These are phyloP conservation scores for Raddia distichophylla DNA, from an alignment of 176 grass and related monocot species.

Conservation along the genomic window DNA sequence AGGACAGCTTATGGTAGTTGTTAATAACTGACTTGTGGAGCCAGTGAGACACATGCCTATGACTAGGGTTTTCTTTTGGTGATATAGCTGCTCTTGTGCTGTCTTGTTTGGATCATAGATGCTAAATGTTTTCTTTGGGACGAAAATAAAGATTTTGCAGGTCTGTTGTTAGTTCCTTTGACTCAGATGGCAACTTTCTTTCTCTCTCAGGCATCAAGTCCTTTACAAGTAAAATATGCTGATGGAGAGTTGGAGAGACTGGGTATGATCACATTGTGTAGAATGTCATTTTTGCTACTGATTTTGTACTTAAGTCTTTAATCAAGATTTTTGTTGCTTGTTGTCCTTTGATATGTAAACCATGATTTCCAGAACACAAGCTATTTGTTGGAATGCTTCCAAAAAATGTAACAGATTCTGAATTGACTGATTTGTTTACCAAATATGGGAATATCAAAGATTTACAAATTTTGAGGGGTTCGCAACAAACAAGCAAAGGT, in stretches of 20 bases:
- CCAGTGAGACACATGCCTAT: background rate
- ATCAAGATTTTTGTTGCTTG: background rate
- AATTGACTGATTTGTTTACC: constrained; percentile 78
- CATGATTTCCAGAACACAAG: constrained; percentile 77
- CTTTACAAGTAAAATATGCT: constrained; percentile 99
- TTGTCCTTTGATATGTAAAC: constrained; percentile 10
- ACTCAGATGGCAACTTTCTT: constrained; percentile 17
- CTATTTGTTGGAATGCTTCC: constrained; percentile 99
- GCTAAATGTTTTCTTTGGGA: background rate
- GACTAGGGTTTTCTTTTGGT: background rate
- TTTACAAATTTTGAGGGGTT: constrained; percentile 94
- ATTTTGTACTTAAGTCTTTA: background rate
- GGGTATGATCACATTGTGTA: constrained; percentile 51
- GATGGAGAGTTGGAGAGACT: constrained; percentile 99
- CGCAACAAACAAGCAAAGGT: constrained; percentile 98
- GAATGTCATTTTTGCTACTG: constrained; percentile 27
- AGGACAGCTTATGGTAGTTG: constrained; percentile 19
- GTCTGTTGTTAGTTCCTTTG: constrained; percentile 20
- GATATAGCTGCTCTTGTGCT: constrained; percentile 12
- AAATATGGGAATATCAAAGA: constrained; percentile 94
- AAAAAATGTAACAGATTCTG: constrained; percentile 81
- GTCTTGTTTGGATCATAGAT: constrained; percentile 13
- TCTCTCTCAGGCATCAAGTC: constrained; percentile 79
- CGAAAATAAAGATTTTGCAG: constrained; percentile 22
- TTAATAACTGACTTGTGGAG: constrained; percentile 34